These are phyloP conservation scores for Xylaria cubensis DNA, from an alignment of 495 filamentous ascomycete species.

Conservation along the genomic window DNA sequence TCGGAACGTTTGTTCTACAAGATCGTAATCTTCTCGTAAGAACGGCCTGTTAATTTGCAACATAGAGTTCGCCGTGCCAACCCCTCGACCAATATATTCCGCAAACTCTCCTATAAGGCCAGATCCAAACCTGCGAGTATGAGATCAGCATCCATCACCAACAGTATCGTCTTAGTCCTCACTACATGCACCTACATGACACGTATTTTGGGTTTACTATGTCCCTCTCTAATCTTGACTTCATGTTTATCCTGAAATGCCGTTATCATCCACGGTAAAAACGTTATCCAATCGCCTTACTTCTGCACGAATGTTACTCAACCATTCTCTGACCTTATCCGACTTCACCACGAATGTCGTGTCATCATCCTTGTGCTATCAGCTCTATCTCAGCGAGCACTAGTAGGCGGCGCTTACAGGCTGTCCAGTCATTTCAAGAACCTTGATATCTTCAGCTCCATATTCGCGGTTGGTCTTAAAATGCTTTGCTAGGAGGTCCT, in stretches of 20 bases:
- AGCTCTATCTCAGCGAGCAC: neutral
- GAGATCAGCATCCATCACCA: neutral
- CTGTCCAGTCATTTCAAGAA: neutral
- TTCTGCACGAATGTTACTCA: neutral
- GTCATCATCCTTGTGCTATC: neutral
- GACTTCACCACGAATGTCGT: neutral
- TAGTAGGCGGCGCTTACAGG: neutral
- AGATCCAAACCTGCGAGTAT: neutral
- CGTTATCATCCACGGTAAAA: neutral
- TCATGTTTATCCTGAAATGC: neutral
- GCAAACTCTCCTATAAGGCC: neutral
- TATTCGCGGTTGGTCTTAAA: neutral
- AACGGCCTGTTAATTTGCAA: neutral
- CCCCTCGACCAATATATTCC: neutral
- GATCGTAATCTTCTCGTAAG: neutral
- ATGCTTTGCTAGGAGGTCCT: neutral
- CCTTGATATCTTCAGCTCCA: neutral
- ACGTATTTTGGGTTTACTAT: neutral
- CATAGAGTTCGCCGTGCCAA: neutral
- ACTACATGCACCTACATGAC: neutral
- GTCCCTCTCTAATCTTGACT: neutral
- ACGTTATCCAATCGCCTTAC: neutral
- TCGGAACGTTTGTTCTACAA: neutral
- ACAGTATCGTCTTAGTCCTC: neutral
- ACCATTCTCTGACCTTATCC: neutral